Conservation (phyloP, 179 eudicot species). For the Actinidia chinensis region DNA sequence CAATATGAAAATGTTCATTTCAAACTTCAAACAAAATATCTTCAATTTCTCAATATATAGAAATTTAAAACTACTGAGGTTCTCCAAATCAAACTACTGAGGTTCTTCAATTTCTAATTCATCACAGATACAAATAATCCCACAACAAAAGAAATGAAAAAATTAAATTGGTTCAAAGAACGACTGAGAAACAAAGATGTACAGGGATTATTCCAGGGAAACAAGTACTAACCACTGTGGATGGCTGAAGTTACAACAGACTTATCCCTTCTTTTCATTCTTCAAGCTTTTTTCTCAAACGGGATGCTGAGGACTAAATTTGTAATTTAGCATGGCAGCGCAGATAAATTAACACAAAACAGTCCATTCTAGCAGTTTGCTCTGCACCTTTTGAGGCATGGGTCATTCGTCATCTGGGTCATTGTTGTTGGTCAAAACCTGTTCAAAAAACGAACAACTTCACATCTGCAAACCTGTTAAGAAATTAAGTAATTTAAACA, state of each 20-base stretch:
- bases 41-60: not conserved
- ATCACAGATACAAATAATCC: not conserved
- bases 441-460: constrained; percentile 5
- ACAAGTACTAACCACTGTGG: not conserved
- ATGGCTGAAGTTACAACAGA: not conserved
- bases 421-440: constrained; percentile 14
- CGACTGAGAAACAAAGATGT: constrained; percentile 1
- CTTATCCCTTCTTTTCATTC: not conserved
- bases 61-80: not conserved
- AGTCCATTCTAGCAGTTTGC: not conserved
- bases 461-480: constrained; percentile 3
- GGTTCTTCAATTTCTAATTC: not conserved
- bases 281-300: not conserved
- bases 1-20: not conserved
- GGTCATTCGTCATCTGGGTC: not conserved
- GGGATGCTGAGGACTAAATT: not conserved
- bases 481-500: not conserved
- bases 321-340: not conserved
- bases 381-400: constrained; percentile 12
- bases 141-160: not conserved
- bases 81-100: not conserved
- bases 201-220: not conserved
- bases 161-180: not conserved
- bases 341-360: not conserved
- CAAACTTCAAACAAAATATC: not conserved